phyloP scores from a whole-genome alignment of 257 asterid genomes.

The Nicotiana sylvestris region DNA sequence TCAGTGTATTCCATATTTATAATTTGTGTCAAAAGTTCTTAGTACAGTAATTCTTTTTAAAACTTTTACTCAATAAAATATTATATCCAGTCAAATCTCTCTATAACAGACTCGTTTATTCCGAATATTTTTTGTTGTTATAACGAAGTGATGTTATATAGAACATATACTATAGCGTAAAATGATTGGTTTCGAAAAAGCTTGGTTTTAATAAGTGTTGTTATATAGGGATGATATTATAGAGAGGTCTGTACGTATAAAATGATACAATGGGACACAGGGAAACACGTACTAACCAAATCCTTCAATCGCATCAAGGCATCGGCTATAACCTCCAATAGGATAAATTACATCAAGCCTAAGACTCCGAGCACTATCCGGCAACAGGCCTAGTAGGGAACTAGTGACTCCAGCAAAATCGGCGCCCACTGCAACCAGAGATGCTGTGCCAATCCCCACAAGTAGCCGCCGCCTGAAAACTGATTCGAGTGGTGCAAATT shows the following conservation, averaged over 20 bases:
- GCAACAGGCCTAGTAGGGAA: slow-evolving; percentile 66
- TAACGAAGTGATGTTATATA: too few relatives aligned
- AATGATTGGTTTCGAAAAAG: too few relatives aligned
- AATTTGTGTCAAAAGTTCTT: neutral
- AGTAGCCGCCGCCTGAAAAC: slow-evolving; percentile 69
- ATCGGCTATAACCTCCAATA: slow-evolving; percentile 61
- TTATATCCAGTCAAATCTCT: too few relatives aligned
- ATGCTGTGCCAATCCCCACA: slow-evolving; percentile 59
- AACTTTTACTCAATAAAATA: too few relatives aligned
- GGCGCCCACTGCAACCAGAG: slow-evolving; percentile 67
- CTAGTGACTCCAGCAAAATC: slow-evolving; percentile 78
- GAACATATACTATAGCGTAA: too few relatives aligned
- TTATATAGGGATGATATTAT: too few relatives aligned
- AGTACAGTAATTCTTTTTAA: neutral
- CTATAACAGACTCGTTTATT: too few relatives aligned
- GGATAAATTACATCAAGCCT: slow-evolving; percentile 84
- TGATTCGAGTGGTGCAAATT: slow-evolving; percentile 55
- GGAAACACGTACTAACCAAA: slow-evolving; percentile 50
- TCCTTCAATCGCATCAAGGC: slow-evolving; percentile 55
- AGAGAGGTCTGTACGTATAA: too few relatives aligned
- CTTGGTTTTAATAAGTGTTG: too few relatives aligned
- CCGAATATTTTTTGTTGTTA: too few relatives aligned
- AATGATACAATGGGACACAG: neutral
- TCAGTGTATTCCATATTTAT: neutral
- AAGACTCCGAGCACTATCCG: slow-evolving; percentile 59